Conservation (phyloP, 495 filamentous ascomycete species). For the Astrocystis sublimbata region DNA sequence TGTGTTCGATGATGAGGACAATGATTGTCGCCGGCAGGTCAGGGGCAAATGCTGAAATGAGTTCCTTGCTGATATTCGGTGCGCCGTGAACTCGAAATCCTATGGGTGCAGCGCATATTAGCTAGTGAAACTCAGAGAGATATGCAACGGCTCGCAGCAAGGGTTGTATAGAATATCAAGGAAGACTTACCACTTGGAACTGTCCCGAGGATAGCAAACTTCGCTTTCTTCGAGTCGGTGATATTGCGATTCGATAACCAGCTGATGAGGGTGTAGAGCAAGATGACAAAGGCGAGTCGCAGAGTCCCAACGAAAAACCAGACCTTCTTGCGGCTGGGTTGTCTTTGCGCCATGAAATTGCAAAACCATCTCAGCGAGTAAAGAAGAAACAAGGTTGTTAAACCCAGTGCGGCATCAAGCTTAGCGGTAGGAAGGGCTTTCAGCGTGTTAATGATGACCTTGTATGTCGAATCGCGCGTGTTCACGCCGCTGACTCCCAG, state of each 20-base stretch:
- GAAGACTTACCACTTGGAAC: conserved; percentile 44
- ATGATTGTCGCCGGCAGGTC: conserved; percentile 46
- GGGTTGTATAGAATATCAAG: background rate
- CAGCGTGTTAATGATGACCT: conserved; percentile 55
- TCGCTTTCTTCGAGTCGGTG: conserved; percentile 30
- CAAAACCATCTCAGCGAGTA: conserved; percentile 52
- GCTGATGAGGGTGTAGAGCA: conserved; percentile 47
- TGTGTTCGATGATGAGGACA: conserved; percentile 56
- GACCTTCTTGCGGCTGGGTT: conserved; percentile 38
- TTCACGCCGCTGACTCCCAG: conserved; percentile 51
- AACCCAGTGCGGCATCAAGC: conserved; percentile 55
- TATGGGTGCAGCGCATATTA: conserved; percentile 17
- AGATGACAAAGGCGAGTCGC: conserved; percentile 46
- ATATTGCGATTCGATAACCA: conserved; percentile 37
- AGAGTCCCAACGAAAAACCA: conserved; percentile 50
- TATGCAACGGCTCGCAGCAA: background rate
- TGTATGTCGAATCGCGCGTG: conserved; percentile 50
- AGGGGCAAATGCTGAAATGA: conserved; percentile 36
- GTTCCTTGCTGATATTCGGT: conserved; percentile 34
- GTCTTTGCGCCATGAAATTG: conserved; percentile 42
- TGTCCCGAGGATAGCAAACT: conserved; percentile 44
- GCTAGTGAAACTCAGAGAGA: background rate
- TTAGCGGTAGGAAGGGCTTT: conserved; percentile 45
- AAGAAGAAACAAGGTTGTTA: conserved; percentile 50
- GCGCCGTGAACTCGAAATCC: conserved; percentile 47